These are phyloP conservation scores for Microstegium vimineum DNA, from an alignment of 176 grass and related monocot species.

Conservation along the genomic window DNA sequence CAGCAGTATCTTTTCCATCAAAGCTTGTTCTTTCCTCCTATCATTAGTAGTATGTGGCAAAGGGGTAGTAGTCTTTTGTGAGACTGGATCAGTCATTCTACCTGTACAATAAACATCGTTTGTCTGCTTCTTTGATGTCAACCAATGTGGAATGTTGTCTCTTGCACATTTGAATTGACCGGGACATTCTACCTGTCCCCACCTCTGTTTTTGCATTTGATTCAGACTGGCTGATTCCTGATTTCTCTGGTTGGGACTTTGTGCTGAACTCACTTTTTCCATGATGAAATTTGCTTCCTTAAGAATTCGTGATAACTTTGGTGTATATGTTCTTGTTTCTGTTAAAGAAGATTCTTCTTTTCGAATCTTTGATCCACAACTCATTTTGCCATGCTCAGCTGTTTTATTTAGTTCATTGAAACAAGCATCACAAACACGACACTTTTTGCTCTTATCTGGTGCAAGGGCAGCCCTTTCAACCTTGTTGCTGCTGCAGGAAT, in stretches of 20 bases:
- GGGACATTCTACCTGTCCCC: constrained; percentile 79
- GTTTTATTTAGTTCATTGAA: constrained; percentile 59
- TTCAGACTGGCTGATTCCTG: not conserved
- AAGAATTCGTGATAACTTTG: constrained; percentile 57
- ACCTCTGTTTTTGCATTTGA: constrained; percentile 38
- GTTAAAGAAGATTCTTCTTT: constrained; percentile 38
- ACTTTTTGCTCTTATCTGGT: constrained; percentile 63
- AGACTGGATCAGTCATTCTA: constrained; percentile 5
- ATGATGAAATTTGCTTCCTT: constrained; percentile 69
- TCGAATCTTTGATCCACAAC: constrained; percentile 9
- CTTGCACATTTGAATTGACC: constrained; percentile 48
- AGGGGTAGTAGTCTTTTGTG: not conserved
- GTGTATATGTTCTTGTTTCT: constrained; percentile 60
- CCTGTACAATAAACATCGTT: not conserved
- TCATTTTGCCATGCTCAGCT: constrained; percentile 30
- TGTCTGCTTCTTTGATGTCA: constrained; percentile 20
- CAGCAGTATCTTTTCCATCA: constrained; percentile 57
- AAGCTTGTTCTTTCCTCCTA: constrained; percentile 34
- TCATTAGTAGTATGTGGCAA: constrained; percentile 21
- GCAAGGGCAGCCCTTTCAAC: constrained; percentile 58
- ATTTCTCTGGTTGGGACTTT: constrained; percentile 38
- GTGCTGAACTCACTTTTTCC: constrained; percentile 39
- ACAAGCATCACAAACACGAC: constrained; percentile 75
- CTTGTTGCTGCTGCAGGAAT: constrained; percentile 87
- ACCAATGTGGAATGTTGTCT: constrained; percentile 15